These are phyloP conservation scores for Coemansia sp. DNA, from an alignment of 192 early-diverging fungal species.

Conservation along the genomic window DNA sequence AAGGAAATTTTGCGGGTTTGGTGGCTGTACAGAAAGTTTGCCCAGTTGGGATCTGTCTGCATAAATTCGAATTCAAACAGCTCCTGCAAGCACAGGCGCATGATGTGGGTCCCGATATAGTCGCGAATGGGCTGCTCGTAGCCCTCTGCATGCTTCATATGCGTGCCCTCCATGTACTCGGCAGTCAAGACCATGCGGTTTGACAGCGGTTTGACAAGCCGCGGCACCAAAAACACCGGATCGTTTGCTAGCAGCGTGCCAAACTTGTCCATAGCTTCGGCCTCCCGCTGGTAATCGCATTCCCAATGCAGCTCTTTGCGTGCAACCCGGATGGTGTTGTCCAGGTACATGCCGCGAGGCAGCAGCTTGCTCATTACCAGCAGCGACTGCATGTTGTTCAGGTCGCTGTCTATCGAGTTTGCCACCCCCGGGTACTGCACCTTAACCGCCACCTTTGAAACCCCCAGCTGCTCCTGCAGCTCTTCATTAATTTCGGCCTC, in stretches of 20 bases:
- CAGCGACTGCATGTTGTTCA: conserved; percentile 77
- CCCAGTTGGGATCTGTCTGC: conserved; percentile 99
- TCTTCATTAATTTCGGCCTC: conserved; percentile 50
- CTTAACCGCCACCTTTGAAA: conserved; percentile 76
- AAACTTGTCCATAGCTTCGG: conserved; percentile 72
- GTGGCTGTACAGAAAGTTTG: conserved; percentile 90
- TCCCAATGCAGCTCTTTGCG: conserved; percentile 89
- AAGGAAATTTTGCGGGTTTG: conserved; percentile 69
- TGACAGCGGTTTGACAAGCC: conserved; percentile 64
- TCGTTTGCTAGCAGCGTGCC: conserved; percentile 60
- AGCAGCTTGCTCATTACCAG: conserved; percentile 79
- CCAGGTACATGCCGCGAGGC: conserved; percentile 91
- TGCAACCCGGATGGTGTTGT: conserved; percentile 91
- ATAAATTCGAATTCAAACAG: conserved; percentile 92
- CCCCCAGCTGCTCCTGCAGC: conserved; percentile 13
- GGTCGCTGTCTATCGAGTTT: conserved; percentile 82
- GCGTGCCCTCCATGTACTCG: conserved; percentile 73
- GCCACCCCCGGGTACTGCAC: conserved; percentile 96
- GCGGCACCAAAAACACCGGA: conserved; percentile 67
- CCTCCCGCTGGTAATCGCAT: conserved; percentile 89
- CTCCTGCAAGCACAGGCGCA: conserved; percentile 83
- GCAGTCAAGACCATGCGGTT: conserved; percentile 74
- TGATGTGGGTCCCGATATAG: conserved; percentile 70
- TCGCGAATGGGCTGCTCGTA: conserved; percentile 59
- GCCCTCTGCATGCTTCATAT: conserved; percentile 61